These are phyloP conservation scores for Phytopythium mirpurense DNA, from an alignment of 352 stramenopile genomes.

Conservation along the genomic window DNA sequence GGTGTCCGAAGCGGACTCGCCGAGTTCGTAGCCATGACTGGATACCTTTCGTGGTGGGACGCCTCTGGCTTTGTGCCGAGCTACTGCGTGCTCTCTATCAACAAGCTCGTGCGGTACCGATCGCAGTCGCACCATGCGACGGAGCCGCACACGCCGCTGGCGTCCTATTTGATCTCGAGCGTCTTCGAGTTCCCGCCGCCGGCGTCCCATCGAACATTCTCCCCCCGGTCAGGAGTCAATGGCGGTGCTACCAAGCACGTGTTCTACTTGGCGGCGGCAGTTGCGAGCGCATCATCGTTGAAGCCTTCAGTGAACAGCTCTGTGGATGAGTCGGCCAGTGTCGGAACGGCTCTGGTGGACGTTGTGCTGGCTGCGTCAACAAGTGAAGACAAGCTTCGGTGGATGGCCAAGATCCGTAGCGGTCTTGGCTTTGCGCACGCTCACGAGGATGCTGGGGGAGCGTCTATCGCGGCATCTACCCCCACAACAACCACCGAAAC, in stretches of 20 bases:
- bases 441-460: not conserved
- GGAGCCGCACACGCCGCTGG: slow-evolving; percentile 26
- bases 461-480: not conserved
- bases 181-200: slow-evolving; percentile 37
- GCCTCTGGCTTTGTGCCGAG: slow-evolving; percentile 15
- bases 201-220: slow-evolving; percentile 1
- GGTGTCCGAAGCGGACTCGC: slow-evolving; percentile 28
- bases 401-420: slow-evolving; percentile 52
- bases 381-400: slow-evolving; percentile 40
- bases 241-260: not conserved
- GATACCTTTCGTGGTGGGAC: slow-evolving; percentile 31
- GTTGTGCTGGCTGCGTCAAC: slow-evolving; percentile 33
- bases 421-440: slow-evolving; percentile 25
- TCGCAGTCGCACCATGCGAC: slow-evolving; percentile 35
- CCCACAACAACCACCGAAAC: not conserved
- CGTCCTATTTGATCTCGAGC: slow-evolving; percentile 35
- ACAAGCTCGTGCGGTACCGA: slow-evolving; percentile 45
- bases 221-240: not conserved
- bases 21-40: slow-evolving; percentile 37
- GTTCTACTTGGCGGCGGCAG: slow-evolving; percentile 4
- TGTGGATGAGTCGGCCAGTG: not conserved
- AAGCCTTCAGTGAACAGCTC: not conserved
- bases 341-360: not conserved
- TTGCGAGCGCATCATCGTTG: not conserved
- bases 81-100: slow-evolving; percentile 45